Evolutionary conservation across 2,329 filamentous ascomycete species (phyloP), one percentile per base, ranked within the genome.

Genomic region (Cladosporium sp.): DNA sequence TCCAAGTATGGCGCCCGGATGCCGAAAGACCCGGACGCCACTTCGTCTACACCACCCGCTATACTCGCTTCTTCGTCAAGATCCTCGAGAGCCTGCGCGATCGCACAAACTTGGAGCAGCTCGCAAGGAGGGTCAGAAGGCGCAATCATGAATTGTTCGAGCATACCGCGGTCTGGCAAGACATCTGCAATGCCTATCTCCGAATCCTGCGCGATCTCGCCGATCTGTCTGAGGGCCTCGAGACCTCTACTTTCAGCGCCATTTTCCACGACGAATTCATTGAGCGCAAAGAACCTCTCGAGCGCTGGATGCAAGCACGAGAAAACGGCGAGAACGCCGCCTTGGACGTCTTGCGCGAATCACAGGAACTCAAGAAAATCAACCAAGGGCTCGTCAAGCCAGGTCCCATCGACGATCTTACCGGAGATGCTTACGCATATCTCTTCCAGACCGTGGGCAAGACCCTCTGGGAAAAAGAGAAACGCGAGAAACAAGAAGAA

Each of bases 1-100:
- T 95, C 67, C 92, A 94, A 62, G 89, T 96, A 3, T 96, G 91
- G 91, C 92, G 91, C 59, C 93, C 91, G 32, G 91, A 95, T 57
- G 83, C 87, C 40, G 91, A 96, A 65, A 76, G 84, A 18, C 76
- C 89, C 0, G 91, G 91, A 0, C 81, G 91, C 15, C 91, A 96
- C 66, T 93, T 95, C 62, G 89, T 95, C 32, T 96, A 93, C 65
- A 95, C 89, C 0, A 83, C 88, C 42, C 84, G 86, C 55, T 96
- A 96, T 62, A 85, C 89, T 1, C 82, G 83, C 15, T 93, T 93
- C 62, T 88, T 94, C 67, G 82, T 88, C 11, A 77, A 79, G 49
- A 74, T 95, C 7, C 74, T 95, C 6, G 80, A 85, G 36, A 79
- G 88, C 43, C 78, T 91, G 56, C 80, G 83, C 47, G 90, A 96